Evolutionary conservation across 768 basidiomycete species (phyloP).

Genomic region (Pulveroboletus sp.): DNA sequence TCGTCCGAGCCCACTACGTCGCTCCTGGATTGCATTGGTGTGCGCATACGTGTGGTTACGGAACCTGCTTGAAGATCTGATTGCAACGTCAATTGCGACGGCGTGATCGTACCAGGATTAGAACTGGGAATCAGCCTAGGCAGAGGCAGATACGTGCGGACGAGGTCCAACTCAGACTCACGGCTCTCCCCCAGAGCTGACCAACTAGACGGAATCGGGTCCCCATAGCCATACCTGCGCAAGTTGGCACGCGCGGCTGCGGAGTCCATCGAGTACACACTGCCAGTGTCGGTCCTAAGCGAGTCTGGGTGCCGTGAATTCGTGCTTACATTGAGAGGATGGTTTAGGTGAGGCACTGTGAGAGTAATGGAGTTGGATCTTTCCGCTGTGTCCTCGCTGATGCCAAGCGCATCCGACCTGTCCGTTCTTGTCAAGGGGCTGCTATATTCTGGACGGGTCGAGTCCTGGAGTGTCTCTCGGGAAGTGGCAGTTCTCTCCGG

Average conservation of each 20-base stretch:
- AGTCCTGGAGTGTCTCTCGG: neutral
- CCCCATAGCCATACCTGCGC: conserved; percentile 22
- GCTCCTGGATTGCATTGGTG: neutral
- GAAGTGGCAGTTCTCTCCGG: neutral
- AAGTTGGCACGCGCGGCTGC: conserved; percentile 19
- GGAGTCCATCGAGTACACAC: conserved; percentile 25
- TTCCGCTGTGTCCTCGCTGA: neutral
- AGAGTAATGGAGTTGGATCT: neutral
- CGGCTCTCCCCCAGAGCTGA: conserved; percentile 10
- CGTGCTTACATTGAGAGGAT: neutral
- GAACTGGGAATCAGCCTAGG: neutral
- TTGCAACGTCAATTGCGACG: conserved; percentile 4
- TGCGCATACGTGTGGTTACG: neutral
- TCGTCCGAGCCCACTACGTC: neutral
- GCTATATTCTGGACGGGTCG: neutral
- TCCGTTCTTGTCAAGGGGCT: neutral
- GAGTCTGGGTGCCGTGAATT: neutral
- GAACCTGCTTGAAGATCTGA: conserved; percentile 4
- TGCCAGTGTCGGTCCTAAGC: conserved; percentile 14
- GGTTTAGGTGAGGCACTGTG: conserved; percentile 7
- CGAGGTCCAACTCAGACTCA: conserved; percentile 17
- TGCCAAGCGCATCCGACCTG: neutral
- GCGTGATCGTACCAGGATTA: neutral
- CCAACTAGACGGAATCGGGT: conserved; percentile 23
- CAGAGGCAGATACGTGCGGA: neutral